Conservation (phyloP, 2,329 filamentous ascomycete species). For the Fonsecaea nubica region DNA sequence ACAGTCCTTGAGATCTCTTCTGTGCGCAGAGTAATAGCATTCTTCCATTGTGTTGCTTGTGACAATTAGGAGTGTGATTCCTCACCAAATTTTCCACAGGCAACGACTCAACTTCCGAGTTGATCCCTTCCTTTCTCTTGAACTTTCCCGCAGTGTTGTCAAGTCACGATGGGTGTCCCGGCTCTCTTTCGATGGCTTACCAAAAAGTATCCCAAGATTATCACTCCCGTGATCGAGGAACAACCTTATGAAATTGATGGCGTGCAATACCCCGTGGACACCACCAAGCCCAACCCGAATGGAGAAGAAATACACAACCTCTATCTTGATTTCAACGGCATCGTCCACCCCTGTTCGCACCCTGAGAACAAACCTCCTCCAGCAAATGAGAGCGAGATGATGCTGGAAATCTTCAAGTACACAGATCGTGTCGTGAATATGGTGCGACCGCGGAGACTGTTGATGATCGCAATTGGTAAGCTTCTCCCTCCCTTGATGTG, state of each 20-base stretch:
- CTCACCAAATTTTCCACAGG: neutral
- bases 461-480: slow-evolving; percentile 95
- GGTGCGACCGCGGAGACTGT: slow-evolving; percentile 91
- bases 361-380: slow-evolving; percentile 91
- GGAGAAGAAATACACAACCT: slow-evolving; percentile 98
- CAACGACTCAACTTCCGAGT: neutral
- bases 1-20: neutral
- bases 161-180: slow-evolving; percentile 79
- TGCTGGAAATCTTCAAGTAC: slow-evolving; percentile 97
- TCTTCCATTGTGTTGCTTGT: neutral
- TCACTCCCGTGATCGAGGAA: slow-evolving; percentile 88
- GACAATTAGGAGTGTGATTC: neutral
- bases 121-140: neutral
- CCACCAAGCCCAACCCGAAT: slow-evolving; percentile 86
- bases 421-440: slow-evolving; percentile 99
- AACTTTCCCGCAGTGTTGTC: neutral
- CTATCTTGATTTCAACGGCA: slow-evolving; percentile 99
- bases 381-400: slow-evolving; percentile 97
- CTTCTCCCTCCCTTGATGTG: slow-evolving; percentile 11
- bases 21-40: neutral
- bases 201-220: slow-evolving; percentile 96
- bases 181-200: slow-evolving; percentile 96
- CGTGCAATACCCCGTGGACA: slow-evolving; percentile 81
- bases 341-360: slow-evolving; percentile 97
- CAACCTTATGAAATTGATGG: slow-evolving; percentile 82